A percentile compares a stretch with the other conserved stretches of the same genome.
phyloP scores from a whole-genome alignment of 2,329 filamentous ascomycete genomes.

The Fusarium hostae region DNA sequence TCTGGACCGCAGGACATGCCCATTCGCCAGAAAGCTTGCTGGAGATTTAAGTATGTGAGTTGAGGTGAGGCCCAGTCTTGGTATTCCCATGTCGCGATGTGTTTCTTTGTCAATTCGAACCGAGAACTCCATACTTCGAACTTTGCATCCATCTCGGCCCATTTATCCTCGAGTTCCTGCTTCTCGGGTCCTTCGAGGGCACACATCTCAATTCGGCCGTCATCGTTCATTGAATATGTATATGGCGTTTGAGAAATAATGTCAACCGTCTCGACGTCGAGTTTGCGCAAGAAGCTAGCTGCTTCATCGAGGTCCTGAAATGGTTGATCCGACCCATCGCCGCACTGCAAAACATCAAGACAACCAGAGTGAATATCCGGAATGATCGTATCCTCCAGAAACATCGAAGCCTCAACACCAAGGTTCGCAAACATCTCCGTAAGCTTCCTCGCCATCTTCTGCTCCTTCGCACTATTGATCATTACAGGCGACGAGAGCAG shows the following conservation, averaged over 20 bases:
- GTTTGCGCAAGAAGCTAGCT: slow-evolving; percentile 9
- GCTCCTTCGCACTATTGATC: not conserved
- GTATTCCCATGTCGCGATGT: not conserved
- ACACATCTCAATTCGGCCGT: not conserved
- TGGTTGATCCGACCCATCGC: not conserved
- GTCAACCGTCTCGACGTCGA: slow-evolving; percentile 21
- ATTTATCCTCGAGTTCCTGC: not conserved
- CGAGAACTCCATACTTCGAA: slow-evolving; percentile 10
- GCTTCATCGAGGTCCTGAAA: slow-evolving; percentile 36
- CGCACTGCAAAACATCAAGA: not conserved
- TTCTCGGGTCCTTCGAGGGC: not conserved
- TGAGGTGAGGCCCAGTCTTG: not conserved
- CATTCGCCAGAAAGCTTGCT: slow-evolving; percentile 28
- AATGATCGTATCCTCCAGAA: slow-evolving; percentile 33
- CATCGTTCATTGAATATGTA: not conserved
- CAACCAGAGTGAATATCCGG: slow-evolving; percentile 2
- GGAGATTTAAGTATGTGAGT: slow-evolving; percentile 11
- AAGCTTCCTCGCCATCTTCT: slow-evolving; percentile 23
- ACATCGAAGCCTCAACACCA: slow-evolving; percentile 31
- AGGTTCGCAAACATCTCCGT: slow-evolving; percentile 36
- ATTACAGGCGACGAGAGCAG: slow-evolving; percentile 13
- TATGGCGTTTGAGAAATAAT: not conserved
- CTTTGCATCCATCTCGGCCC: not conserved
- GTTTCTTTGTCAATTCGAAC: slow-evolving; percentile 24
- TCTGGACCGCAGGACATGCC: not conserved